These are phyloP conservation scores for Dryadomyces quercivorus DNA, from an alignment of 2,329 filamentous ascomycete species.

Conservation along the genomic window DNA sequence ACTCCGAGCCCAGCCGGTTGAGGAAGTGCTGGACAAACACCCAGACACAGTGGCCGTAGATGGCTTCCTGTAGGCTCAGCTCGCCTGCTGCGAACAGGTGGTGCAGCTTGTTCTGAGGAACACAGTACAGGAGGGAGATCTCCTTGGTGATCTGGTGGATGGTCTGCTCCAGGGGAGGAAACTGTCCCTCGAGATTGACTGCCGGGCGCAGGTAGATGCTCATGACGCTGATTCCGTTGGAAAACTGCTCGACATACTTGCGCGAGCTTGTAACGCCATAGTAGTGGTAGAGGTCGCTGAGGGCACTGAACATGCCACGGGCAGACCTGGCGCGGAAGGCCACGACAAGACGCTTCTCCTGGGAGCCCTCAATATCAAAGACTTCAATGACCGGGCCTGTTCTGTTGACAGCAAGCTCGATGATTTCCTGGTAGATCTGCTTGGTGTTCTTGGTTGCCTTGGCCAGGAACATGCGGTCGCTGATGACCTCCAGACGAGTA, in stretches of 20 bases:
- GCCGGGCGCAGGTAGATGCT: slow-evolving; percentile 83
- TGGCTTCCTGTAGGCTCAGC: slow-evolving; percentile 88
- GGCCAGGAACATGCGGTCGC: slow-evolving; percentile 85
- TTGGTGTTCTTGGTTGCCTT: slow-evolving; percentile 96
- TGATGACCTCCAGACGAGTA: slow-evolving; percentile 81
- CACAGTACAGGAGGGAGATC: slow-evolving; percentile 90
- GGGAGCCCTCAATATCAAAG: slow-evolving; percentile 83
- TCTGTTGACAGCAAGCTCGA: slow-evolving; percentile 69
- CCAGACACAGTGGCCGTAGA: slow-evolving; percentile 96
- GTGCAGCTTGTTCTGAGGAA: slow-evolving; percentile 95
- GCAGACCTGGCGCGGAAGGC: slow-evolving; percentile 92
- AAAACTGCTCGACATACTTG: slow-evolving; percentile 98
- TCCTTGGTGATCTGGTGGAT: slow-evolving; percentile 99
- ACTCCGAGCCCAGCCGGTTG: slow-evolving; percentile 87
- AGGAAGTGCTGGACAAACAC: slow-evolving; percentile 97
- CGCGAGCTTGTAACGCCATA: slow-evolving; percentile 92
- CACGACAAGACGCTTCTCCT: slow-evolving; percentile 88
- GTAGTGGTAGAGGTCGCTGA: slow-evolving; percentile 97
- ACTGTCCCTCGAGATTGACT: slow-evolving; percentile 35
- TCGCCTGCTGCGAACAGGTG: slow-evolving; percentile 73
- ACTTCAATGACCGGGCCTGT: slow-evolving; percentile 95
- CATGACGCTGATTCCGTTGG: slow-evolving; percentile 95
- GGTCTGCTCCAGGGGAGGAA: slow-evolving; percentile 79
- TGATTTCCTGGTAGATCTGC: slow-evolving; percentile 88
- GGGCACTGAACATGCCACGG: slow-evolving; percentile 82